A percentile compares a stretch with the other conserved stretches of the same genome.
Conservation (phyloP, 768 basidiomycete genomes). For the Calocera viscosa region DNA sequence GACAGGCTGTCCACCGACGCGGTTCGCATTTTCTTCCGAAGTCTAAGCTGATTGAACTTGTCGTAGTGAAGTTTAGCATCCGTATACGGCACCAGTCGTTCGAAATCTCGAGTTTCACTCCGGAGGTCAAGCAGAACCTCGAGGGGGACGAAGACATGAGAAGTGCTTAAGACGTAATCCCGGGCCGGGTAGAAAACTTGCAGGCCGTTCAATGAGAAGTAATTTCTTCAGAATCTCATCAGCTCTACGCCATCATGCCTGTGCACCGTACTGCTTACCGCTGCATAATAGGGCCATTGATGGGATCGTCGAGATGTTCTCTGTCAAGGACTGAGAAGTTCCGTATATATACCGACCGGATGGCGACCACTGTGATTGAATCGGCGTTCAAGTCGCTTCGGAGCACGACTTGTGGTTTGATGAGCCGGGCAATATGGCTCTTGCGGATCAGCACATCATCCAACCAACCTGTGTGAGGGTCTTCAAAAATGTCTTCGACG, state of each 20-base stretch:
- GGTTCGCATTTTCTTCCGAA: slow-evolving; percentile 58
- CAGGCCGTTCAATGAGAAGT: slow-evolving; percentile 61
- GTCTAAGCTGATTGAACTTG: slow-evolving; percentile 83
- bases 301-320: slow-evolving; percentile 62
- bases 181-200: slow-evolving; percentile 69
- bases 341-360: slow-evolving; percentile 67
- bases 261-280: slow-evolving; percentile 37
- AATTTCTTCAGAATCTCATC: slow-evolving; percentile 42
- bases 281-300: slow-evolving; percentile 76
- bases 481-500: slow-evolving; percentile 12
- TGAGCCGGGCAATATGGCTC: slow-evolving; percentile 68
- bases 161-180: slow-evolving; percentile 18
- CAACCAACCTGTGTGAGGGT: slow-evolving; percentile 7
- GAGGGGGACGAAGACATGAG: slow-evolving; percentile 49
- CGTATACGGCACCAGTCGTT: slow-evolving; percentile 81
- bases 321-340: slow-evolving; percentile 72
- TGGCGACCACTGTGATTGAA: slow-evolving; percentile 59
- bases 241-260: slow-evolving; percentile 6
- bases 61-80: slow-evolving; percentile 78
- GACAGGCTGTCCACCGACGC: slow-evolving; percentile 5
- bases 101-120: slow-evolving; percentile 70
- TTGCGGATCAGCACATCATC: slow-evolving; percentile 31
- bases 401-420: slow-evolving; percentile 83
- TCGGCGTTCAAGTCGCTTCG: slow-evolving; percentile 44
- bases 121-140: slow-evolving; percentile 80